Evolutionary conservation across 2,329 filamentous ascomycete species (phyloP).

Genomic region (Simplicillium sp.): DNA sequence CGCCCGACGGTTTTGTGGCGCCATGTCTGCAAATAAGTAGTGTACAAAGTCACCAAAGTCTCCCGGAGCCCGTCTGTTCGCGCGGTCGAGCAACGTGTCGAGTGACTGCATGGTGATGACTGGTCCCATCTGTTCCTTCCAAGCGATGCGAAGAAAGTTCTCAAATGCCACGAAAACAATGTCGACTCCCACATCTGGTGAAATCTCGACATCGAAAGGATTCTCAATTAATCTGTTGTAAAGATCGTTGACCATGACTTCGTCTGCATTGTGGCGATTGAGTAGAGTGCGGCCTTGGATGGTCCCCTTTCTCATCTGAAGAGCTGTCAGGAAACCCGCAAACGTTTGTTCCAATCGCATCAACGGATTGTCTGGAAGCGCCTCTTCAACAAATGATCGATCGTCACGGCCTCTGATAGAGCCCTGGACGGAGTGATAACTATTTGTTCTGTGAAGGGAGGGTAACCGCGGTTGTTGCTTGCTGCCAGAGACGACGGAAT

Average conservation of each 20-base stretch:
- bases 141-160: conserved; percentile 81
- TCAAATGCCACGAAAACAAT: conserved; percentile 88
- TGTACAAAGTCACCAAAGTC: conserved; percentile 65
- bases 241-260: conserved; percentile 75
- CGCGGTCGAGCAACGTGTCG: conserved; percentile 61
- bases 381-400: conserved; percentile 27
- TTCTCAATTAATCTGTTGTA: conserved; percentile 84
- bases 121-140: conserved; percentile 80
- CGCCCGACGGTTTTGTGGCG: conserved; percentile 63
- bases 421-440: conserved; percentile 44
- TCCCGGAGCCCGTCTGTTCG: conserved; percentile 56
- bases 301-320: conserved; percentile 79
- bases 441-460: conserved; percentile 32
- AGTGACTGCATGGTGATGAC: conserved; percentile 66
- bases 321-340: conserved; percentile 68
- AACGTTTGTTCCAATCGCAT: conserved; percentile 76
- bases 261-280: conserved; percentile 60
- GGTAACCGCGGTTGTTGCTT: conserved; percentile 32
- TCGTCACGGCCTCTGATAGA: conserved; percentile 41
- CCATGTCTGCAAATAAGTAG: conserved; percentile 55
- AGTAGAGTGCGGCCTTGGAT: conserved; percentile 72
- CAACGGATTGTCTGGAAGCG: conserved; percentile 55
- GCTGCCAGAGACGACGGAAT: conserved; percentile 4
- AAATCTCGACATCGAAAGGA: conserved; percentile 66
- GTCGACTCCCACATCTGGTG: conserved; percentile 69